These are phyloP conservation scores for Chamaecrista fasciculata DNA, from an alignment of 306 rosid species.

Conservation along the genomic window DNA sequence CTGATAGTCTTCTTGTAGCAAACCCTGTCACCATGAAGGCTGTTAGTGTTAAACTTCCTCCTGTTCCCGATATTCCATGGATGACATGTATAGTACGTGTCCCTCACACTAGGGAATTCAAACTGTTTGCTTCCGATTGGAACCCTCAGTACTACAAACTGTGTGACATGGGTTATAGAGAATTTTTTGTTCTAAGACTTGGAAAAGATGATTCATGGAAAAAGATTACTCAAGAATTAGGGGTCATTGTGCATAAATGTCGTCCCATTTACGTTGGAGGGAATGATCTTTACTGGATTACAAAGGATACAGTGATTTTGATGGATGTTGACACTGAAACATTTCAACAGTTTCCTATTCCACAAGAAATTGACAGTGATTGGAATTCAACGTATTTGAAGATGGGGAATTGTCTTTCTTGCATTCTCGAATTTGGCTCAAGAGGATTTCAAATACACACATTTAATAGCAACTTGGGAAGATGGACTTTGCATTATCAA, in stretches of 20 bases:
- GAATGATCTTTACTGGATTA: constrained; percentile 26
- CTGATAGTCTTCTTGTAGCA: neutral
- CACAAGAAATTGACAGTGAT: neutral
- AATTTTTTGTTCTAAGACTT: constrained; percentile 21
- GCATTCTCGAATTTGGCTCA: neutral
- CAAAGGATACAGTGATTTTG: constrained; percentile 13
- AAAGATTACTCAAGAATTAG: neutral
- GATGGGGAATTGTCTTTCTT: constrained; percentile 19
- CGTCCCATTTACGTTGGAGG: constrained; percentile 21
- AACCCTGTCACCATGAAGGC: constrained; percentile 16
- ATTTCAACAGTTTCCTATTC: constrained; percentile 6
- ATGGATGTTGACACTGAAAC: constrained; percentile 24
- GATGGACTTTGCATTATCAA: constrained; percentile 19
- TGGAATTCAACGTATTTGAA: constrained; percentile 24
- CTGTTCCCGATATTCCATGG: no score
- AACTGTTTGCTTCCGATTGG: constrained; percentile 24
- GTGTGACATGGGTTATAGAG: no score
- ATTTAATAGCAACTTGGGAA: neutral
- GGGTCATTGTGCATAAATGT: constrained; percentile 14
- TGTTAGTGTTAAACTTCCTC: constrained; percentile 13
- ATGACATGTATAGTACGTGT: constrained; percentile 15
- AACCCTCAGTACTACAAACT: no score
- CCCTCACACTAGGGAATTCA: constrained; percentile 23
- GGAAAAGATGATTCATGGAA: constrained; percentile 19
- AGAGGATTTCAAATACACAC: constrained; percentile 7